A percentile compares a stretch with the other conserved stretches of the same genome.
Conservation (phyloP, 2,329 filamentous ascomycete genomes). For the Diaporthe velutina region DNA sequence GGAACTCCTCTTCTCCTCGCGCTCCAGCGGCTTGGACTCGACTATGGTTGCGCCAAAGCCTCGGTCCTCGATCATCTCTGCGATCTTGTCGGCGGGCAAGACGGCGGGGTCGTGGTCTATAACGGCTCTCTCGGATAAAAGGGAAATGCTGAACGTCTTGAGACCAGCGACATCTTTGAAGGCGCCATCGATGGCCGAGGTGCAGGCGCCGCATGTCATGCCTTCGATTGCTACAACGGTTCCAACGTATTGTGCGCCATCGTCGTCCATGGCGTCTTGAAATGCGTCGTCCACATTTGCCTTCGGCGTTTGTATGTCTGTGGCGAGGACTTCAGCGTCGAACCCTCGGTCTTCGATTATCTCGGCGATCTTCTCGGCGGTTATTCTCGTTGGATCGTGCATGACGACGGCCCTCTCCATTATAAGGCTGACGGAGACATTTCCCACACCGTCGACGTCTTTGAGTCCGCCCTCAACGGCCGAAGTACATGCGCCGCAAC, state of each 20-base stretch:
- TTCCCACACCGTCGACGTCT: constrained; percentile 82
- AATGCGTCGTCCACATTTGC: constrained; percentile 50
- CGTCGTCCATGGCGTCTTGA: constrained; percentile 51
- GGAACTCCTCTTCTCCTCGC: constrained; percentile 50
- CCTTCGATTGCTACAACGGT: constrained; percentile 86
- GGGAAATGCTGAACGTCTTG: constrained; percentile 82
- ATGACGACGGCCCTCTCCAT: constrained; percentile 96
- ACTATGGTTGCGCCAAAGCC: constrained; percentile 86
- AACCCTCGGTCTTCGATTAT: constrained; percentile 94
- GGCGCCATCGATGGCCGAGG: constrained; percentile 84
- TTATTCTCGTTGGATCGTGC: constrained; percentile 82
- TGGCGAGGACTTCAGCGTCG: constrained; percentile 88
- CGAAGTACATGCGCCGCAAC: constrained; percentile 93
- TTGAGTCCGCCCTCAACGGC: constrained; percentile 95
- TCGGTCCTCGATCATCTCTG: constrained; percentile 74
- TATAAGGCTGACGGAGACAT: constrained; percentile 90
- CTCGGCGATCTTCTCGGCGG: constrained; percentile 82
- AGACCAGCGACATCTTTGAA: constrained; percentile 82
- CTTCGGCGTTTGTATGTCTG: constrained; percentile 75
- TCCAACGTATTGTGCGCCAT: constrained; percentile 61
- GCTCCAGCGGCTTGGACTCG: constrained; percentile 71
- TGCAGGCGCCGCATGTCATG: constrained; percentile 94
- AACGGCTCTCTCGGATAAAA: constrained; percentile 87
- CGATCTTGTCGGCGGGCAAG: constrained; percentile 65
- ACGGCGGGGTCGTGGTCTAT: constrained; percentile 80